Evolutionary conservation across 768 basidiomycete genomes (phyloP).

Genomic region (Suillus alpinus): DNA sequence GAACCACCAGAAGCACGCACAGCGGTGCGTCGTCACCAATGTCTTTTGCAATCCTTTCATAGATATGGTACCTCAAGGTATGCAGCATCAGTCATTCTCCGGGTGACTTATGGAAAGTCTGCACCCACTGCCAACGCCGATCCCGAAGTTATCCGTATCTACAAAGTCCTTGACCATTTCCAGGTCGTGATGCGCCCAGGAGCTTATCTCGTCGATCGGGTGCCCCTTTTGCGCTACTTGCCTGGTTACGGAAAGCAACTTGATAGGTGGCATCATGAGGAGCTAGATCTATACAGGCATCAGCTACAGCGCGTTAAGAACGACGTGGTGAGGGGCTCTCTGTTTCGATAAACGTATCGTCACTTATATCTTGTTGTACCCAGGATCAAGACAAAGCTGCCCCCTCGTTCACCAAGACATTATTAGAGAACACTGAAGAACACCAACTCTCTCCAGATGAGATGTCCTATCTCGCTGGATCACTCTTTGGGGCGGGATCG

Average conservation of each 20-base stretch:
- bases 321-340: constrained; percentile 34
- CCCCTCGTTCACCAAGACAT: constrained; percentile 46
- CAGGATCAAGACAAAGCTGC: constrained; percentile 10
- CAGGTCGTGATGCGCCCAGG: constrained; percentile 31
- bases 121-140: constrained; percentile 13
- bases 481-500: constrained; percentile 57
- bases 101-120: constrained; percentile 23
- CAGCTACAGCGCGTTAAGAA: constrained; percentile 40
- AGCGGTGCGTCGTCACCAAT: constrained; percentile 8
- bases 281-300: constrained; percentile 47
- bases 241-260: constrained; percentile 57
- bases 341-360: background rate
- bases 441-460: constrained; percentile 50
- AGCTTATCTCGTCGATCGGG: constrained; percentile 30
- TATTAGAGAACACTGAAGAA: constrained; percentile 47
- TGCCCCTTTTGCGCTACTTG: constrained; percentile 38
- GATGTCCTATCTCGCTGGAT: constrained; percentile 54
- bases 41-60: background rate
- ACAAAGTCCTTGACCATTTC: constrained; percentile 18
- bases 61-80: constrained; percentile 12
- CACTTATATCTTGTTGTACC: background rate
- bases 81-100: constrained; percentile 18
- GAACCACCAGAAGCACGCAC: constrained; percentile 9
- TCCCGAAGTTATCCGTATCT: constrained; percentile 16
- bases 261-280: constrained; percentile 47